A percentile compares a stretch with the other conserved stretches of the same genome.
Evolutionary conservation across 805 yeast genomes (phyloP).

Genomic region (Kuraishia cidri): DNA sequence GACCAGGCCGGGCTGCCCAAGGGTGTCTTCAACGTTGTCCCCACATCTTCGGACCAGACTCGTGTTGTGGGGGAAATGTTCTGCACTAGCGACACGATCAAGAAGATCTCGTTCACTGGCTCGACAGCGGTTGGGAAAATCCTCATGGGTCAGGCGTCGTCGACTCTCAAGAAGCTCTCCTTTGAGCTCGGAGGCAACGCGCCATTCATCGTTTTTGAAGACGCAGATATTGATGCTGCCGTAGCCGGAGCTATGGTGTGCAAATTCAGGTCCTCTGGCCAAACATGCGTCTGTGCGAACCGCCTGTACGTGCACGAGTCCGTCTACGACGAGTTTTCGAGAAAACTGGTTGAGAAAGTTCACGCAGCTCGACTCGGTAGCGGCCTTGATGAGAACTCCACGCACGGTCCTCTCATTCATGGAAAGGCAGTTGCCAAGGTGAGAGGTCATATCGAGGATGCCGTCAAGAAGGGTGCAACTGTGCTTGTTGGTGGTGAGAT

Average conservation of each 20-base stretch:
- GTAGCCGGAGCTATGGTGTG: conserved; percentile 56
- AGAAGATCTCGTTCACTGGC: conserved; percentile 72
- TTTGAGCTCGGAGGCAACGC: conserved; percentile 80
- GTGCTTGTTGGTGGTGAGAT: conserved; percentile 52
- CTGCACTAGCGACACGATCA: conserved; percentile 43
- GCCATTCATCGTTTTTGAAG: conserved; percentile 68
- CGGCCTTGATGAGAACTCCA: conserved; percentile 46
- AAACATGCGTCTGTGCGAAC: conserved; percentile 78
- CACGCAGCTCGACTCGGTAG: conserved; percentile 44
- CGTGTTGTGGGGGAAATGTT: conserved; percentile 45
- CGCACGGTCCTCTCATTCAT: conserved; percentile 75
- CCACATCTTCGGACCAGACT: conserved; percentile 30
- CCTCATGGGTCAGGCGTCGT: conserved; percentile 51
- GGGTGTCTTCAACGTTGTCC: conserved; percentile 53
- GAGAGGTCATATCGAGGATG: conserved; percentile 54
- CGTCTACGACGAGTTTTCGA: conserved; percentile 54
- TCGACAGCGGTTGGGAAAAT: conserved; percentile 67
- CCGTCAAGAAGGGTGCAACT: conserved; percentile 55
- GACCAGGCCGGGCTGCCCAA: conserved; percentile 61
- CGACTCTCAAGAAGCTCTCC: conserved; percentile 60
- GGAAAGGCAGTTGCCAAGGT: conserved; percentile 55
- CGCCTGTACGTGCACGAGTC: conserved; percentile 56
- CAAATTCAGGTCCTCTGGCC: conserved; percentile 72
- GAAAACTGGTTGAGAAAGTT: conserved; percentile 37
- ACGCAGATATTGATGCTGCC: conserved; percentile 60